Evolutionary conservation across 345 rosid species (phyloP).

Genomic region (Melastoma malabathricum): DNA sequence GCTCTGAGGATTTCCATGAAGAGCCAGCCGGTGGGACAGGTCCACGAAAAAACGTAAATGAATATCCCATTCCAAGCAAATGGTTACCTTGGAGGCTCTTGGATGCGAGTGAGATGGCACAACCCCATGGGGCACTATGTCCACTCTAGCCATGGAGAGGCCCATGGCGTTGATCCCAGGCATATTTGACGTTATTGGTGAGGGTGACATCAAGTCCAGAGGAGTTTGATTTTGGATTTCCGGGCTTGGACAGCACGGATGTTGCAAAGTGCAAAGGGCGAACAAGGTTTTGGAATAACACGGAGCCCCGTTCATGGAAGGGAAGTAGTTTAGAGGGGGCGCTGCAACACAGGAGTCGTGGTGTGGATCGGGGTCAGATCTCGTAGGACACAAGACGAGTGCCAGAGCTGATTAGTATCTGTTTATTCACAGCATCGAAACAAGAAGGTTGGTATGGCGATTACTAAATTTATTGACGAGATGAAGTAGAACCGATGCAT

Average conservation of each 20-base stretch:
- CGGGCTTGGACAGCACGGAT: slow-evolving; percentile 41
- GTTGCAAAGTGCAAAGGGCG: slow-evolving; percentile 36
- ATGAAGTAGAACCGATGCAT: too few relatives aligned
- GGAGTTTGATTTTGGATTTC: slow-evolving; percentile 22
- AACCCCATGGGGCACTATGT: slow-evolving; percentile 26
- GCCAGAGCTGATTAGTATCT: slow-evolving; percentile 10
- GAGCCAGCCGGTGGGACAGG: slow-evolving; percentile 30
- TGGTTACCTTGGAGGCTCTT: slow-evolving; percentile 65
- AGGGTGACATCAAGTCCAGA: slow-evolving; percentile 52
- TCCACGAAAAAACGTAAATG: slow-evolving; percentile 58
- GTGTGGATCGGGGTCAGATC: slow-evolving; percentile 51
- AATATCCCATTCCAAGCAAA: slow-evolving; percentile 37
- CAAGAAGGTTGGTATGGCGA: too few relatives aligned
- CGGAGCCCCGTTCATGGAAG: slow-evolving; percentile 43
- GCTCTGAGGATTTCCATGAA: slow-evolving; percentile 37
- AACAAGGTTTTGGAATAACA: slow-evolving; percentile 31
- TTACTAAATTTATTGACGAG: too few relatives aligned
- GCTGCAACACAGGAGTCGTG: slow-evolving; percentile 63
- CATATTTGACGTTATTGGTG: slow-evolving; percentile 26
- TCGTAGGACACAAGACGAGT: slow-evolving; percentile 24
- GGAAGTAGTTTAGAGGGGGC: slow-evolving; percentile 8
- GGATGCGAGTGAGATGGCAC: slow-evolving; percentile 60
- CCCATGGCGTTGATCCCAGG: slow-evolving; percentile 80
- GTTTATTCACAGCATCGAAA: too few relatives aligned
- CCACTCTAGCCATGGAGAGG: slow-evolving; percentile 46